Base-by-base conservation (phyloP, 2,329 filamentous ascomycete species). In the Trichoderma harzianum region DNA sequence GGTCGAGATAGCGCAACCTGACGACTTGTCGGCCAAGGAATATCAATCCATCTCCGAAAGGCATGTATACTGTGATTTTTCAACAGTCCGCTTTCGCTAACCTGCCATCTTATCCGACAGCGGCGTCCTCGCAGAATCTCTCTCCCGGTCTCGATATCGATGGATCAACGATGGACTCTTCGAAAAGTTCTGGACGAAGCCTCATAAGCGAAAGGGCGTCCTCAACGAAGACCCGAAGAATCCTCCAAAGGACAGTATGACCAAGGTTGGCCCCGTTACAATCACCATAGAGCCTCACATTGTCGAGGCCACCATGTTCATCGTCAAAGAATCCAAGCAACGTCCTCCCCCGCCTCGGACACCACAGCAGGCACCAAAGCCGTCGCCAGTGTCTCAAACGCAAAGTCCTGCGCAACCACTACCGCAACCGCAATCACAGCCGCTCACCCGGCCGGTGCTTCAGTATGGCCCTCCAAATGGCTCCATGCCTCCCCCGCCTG, bases 221-320 rank as follows among this genome's bases (percentile, higher is more conserved):
- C 80, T 89, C 28, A 86, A 87, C 69, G 90, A 91, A 76, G 88
- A 90, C 66, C 84, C 87, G 7, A 89, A 90, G 75, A 92, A 93
- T 76, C 91, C 90, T 2, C 82, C 90, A 73, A 90, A 92, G 80
- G 88, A 93, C 60, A 90, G 87, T 73, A 93, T 94, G 90, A 84
- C 87, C 74, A 92, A 90, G 79, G 87, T 93, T 26, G 93, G 93
- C 75, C 88, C 88, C 75, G 90, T 93, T 73, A 90, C 90, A 39
- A 89, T 97, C 73, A 91, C 89, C 26, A 89, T 95, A 72, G 93
- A 95, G 79, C 93, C 93, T 58, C 92, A 96, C 78, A 88, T 92
- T 57, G 89, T 96, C 76, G 92, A 94, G 75, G 92, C 92, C 18
- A 91, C 88, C 61, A 88, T 94, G 84, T 94, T 87, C 78, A 87